Conservation (phyloP, 2,329 filamentous ascomycete species). For the Alternaria arbusti region DNA sequence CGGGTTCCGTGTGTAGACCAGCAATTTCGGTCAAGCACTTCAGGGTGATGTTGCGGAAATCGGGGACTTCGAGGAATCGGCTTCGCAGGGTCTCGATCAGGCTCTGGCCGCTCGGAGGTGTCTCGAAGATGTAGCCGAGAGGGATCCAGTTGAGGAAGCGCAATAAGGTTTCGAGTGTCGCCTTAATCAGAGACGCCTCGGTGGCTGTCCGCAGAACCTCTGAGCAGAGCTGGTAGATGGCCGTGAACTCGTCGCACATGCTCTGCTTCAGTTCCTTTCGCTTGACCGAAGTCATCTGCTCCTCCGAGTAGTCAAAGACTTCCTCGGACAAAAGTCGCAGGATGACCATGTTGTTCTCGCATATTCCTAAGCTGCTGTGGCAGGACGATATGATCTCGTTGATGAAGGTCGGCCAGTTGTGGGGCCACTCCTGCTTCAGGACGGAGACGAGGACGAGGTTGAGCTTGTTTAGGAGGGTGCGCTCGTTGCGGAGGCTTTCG, state of each 20-base stretch:
- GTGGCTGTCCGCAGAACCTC: constrained; percentile 92
- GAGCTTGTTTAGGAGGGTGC: constrained; percentile 94
- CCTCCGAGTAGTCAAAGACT: constrained; percentile 97
- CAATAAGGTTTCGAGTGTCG: constrained; percentile 93
- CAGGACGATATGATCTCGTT: constrained; percentile 98
- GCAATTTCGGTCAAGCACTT: constrained; percentile 98
- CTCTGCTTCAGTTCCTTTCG: constrained; percentile 96
- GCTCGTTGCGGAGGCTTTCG: constrained; percentile 82
- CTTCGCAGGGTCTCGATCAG: constrained; percentile 94
- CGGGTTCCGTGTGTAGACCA: constrained; percentile 82
- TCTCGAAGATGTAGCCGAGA: constrained; percentile 98
- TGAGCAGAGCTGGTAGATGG: constrained; percentile 96
- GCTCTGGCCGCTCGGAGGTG: constrained; percentile 62
- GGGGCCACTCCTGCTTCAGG: constrained; percentile 98
- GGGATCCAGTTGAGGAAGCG: constrained; percentile 99
- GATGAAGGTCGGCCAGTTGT: constrained; percentile 99
- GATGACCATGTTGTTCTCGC: constrained; percentile 99
- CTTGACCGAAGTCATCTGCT: constrained; percentile 99
- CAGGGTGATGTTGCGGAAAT: constrained; percentile 95
- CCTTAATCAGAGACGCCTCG: constrained; percentile 87
- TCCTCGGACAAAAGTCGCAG: constrained; percentile 94
- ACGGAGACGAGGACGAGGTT: constrained; percentile 97
- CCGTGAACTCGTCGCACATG: constrained; percentile 98
- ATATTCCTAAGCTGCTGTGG: constrained; percentile 93
- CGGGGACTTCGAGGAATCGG: constrained; percentile 88